Percentiles rank a stretch among this genome's conserved stretches.
Evolutionary conservation across 176 grass and related monocot genomes (phyloP).

Genomic region (Bolboschoenus planiculmis): DNA sequence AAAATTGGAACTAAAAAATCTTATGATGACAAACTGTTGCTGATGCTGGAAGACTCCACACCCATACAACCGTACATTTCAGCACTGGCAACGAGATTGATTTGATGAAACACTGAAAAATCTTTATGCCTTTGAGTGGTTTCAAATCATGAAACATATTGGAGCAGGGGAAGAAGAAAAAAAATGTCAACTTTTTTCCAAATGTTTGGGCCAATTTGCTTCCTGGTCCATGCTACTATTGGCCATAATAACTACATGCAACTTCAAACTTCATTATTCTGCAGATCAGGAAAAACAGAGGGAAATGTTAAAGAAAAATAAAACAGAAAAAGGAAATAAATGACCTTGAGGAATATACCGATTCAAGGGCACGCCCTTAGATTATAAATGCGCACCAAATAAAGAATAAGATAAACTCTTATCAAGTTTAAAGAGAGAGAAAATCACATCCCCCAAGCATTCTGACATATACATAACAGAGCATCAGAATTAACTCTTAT

Average conservation of each 20-base stretch:
- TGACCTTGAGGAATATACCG: too few relatives aligned
- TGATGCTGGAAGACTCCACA: too few relatives aligned
- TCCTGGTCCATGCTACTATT: not conserved
- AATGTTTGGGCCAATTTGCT: not conserved
- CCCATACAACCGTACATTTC: too few relatives aligned
- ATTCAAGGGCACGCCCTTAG: too few relatives aligned
- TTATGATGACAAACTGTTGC: too few relatives aligned
- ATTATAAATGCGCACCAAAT: too few relatives aligned
- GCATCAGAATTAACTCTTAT: not conserved
- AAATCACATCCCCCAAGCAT: not conserved
- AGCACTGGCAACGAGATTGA: not conserved
- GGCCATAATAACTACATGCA: not conserved
- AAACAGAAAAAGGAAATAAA: not conserved
- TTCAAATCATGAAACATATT: not conserved
- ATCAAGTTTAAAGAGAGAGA: not conserved
- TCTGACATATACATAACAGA: not conserved
- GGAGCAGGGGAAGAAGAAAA: not conserved
- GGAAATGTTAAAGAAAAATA: not conserved
- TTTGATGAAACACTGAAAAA: not conserved
- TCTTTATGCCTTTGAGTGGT: not conserved
- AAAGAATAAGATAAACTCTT: not conserved
- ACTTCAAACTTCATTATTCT: too few relatives aligned
- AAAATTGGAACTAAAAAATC: too few relatives aligned
- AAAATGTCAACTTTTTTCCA: not conserved
- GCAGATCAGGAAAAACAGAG: not conserved